phyloP scores from a whole-genome alignment of 2,329 filamentous ascomycete species.

The Diplodia corticola region DNA sequence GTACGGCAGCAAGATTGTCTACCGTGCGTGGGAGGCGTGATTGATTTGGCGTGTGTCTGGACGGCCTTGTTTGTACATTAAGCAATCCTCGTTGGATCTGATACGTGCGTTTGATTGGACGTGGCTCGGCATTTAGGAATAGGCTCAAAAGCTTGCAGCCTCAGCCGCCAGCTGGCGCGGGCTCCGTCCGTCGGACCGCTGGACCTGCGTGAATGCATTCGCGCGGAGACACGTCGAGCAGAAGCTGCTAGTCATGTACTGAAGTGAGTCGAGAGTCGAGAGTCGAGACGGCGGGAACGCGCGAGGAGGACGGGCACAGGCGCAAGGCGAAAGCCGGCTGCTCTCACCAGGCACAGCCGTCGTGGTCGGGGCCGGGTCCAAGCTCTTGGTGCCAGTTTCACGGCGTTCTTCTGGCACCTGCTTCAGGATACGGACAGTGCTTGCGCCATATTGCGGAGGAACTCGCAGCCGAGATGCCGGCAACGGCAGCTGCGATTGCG shows the following conservation, averaged over 20 bases:
- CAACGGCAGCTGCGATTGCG: neutral
- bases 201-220: neutral
- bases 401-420: neutral
- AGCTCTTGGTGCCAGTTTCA: constrained; percentile 9
- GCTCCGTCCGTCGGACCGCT: too few species aligned
- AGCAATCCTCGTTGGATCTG: neutral
- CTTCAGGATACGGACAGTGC: constrained; percentile 4
- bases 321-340: neutral
- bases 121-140: constrained; percentile 14
- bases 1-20: constrained; percentile 80
- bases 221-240: neutral
- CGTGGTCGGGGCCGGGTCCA: constrained; percentile 11
- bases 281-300: neutral
- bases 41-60: neutral
- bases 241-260: too few species aligned
- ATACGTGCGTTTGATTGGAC: neutral
- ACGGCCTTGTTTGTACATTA: neutral
- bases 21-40: constrained; percentile 73
- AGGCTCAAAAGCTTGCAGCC: constrained; percentile 12
- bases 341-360: neutral
- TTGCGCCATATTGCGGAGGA: neutral
- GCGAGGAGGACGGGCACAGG: neutral
- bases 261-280: too few species aligned
- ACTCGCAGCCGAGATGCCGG: neutral
- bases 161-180: constrained; percentile 10